Evolutionary conservation across 768 basidiomycete species (phyloP).

Genomic region (Dioszegia crocea): DNA sequence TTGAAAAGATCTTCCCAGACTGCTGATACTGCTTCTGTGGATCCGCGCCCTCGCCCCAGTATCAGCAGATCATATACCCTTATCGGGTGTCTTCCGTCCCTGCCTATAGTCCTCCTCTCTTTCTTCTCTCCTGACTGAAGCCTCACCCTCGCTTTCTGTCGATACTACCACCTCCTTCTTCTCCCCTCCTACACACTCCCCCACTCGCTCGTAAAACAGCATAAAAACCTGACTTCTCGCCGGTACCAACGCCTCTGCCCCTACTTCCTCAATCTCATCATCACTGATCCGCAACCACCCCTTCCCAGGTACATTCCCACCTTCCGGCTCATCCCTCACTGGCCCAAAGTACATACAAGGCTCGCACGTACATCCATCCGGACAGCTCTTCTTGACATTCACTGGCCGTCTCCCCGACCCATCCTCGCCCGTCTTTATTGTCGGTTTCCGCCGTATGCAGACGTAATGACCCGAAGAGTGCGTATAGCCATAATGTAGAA

Average conservation of each 20-base stretch:
- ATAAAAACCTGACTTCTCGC: constrained; percentile 69
- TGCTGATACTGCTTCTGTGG: too few species aligned
- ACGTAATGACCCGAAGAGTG: constrained; percentile 95
- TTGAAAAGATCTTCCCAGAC: too few species aligned
- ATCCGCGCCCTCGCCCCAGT: too few species aligned
- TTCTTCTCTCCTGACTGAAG: background rate
- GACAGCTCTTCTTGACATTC: constrained; percentile 53
- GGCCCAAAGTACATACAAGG: constrained; percentile 56
- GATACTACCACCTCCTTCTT: background rate
- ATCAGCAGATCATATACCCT: background rate
- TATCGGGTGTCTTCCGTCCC: background rate
- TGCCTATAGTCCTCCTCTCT: background rate
- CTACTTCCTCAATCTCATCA: constrained; percentile 58
- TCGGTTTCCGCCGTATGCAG: constrained; percentile 78
- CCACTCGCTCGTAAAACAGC: constrained; percentile 84
- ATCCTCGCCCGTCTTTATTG: constrained; percentile 35
- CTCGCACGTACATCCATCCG: constrained; percentile 56
- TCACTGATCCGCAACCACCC: constrained; percentile 89
- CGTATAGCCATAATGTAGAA: constrained; percentile 81
- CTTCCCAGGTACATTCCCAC: constrained; percentile 12
- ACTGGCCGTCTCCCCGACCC: constrained; percentile 46
- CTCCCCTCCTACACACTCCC: constrained; percentile 18
- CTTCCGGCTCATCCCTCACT: constrained; percentile 54
- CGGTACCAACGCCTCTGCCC: constrained; percentile 56
- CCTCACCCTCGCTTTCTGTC: background rate